Conservation (phyloP, 2,329 filamentous ascomycete species). For the Colletotrichum noveboracense region DNA sequence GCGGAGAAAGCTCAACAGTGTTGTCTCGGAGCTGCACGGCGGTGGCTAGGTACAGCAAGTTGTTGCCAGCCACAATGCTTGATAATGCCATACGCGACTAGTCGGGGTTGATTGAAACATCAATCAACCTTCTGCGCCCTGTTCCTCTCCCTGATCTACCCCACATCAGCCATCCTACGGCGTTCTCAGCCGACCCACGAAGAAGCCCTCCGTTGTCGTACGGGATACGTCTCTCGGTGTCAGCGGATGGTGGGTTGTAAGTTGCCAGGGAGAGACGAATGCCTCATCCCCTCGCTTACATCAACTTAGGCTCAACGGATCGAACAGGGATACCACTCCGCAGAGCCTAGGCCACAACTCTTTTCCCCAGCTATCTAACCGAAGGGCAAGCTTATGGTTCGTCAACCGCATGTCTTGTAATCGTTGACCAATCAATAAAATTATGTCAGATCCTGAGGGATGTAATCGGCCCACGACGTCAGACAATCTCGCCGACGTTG, state of each 20-base stretch:
- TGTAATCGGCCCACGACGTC: not conserved
- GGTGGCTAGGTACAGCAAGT: not conserved
- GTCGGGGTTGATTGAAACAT: not conserved
- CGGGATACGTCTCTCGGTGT: not conserved
- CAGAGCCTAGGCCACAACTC: not conserved
- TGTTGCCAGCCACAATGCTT: not conserved
- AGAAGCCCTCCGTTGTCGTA: not conserved
- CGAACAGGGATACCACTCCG: not conserved
- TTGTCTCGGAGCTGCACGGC: not conserved
- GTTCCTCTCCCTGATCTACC: not conserved
- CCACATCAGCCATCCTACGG: not conserved
- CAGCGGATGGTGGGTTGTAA: not conserved
- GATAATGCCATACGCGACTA: not conserved
- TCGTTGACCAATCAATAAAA: not conserved
- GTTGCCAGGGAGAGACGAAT: not conserved
- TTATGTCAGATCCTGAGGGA: not conserved
- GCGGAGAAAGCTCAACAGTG: not conserved
- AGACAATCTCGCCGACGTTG: not conserved
- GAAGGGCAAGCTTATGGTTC: not conserved
- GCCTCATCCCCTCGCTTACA: not conserved
- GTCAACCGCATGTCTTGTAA: not conserved
- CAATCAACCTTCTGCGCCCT: not conserved
- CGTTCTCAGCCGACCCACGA: not conserved
- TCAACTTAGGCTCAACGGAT: not conserved
- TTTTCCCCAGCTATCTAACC: not conserved